Evolutionary conservation across 1,139 yeast species (phyloP).

Genomic region (Pichiaceae sp.): DNA sequence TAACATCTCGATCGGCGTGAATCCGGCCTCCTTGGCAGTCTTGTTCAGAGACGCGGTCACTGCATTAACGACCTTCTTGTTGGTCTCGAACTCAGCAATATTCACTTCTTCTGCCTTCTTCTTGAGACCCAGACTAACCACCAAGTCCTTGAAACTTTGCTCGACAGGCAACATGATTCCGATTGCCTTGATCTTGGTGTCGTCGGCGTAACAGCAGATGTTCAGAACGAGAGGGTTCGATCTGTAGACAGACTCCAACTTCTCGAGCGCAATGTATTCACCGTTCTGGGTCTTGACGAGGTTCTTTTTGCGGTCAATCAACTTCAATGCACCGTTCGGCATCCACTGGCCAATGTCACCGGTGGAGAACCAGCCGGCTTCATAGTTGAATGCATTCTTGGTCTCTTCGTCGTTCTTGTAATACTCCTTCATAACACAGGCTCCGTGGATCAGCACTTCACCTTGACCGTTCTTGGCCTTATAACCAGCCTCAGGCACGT

Average conservation of each 20-base stretch:
- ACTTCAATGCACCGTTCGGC: constrained; percentile 62
- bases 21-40: constrained; percentile 77
- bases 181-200: constrained; percentile 76
- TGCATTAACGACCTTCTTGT: constrained; percentile 47
- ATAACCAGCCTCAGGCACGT: constrained; percentile 89
- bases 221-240: constrained; percentile 70
- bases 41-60: constrained; percentile 53
- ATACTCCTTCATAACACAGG: constrained; percentile 65
- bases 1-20: constrained; percentile 78
- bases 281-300: constrained; percentile 94
- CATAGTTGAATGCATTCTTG: constrained; percentile 61
- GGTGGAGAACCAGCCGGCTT: constrained; percentile 88
- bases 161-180: constrained; percentile 86
- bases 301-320: constrained; percentile 94
- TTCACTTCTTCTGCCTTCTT: constrained; percentile 37
- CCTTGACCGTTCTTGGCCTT: constrained; percentile 89
- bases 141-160: constrained; percentile 50
- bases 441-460: constrained; percentile 78
- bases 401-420: constrained; percentile 83
- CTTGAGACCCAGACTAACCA: constrained; percentile 43
- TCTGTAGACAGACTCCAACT: constrained; percentile 79
- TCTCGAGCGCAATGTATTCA: constrained; percentile 95
- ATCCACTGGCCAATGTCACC: constrained; percentile 98
- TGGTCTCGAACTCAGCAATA: constrained; percentile 43
- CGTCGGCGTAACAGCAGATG: constrained; percentile 91